Percentiles rank a stretch among this genome's conserved stretches.
Evolutionary conservation across 78 protist species (phyloP).

Genomic region (Anaeramoeba flamelloides): DNA sequence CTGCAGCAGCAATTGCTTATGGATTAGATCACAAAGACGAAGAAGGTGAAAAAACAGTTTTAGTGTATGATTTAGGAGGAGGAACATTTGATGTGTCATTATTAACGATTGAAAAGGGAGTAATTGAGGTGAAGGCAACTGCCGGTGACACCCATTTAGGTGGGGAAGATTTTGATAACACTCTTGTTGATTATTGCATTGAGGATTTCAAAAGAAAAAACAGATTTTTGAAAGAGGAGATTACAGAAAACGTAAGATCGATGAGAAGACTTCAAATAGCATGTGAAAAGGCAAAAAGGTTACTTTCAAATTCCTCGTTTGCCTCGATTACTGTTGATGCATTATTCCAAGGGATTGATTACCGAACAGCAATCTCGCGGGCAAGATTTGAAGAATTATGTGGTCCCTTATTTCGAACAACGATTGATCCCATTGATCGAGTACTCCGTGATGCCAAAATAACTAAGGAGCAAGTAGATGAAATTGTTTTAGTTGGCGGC

Average conservation of each 20-base stretch:
- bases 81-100: constrained; percentile 72
- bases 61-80: constrained; percentile 71
- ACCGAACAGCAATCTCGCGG: constrained; percentile 70
- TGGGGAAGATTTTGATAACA: constrained; percentile 71
- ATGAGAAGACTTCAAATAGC: constrained; percentile 48
- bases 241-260: constrained; percentile 20
- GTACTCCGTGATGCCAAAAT: constrained; percentile 73
- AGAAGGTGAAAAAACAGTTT: constrained; percentile 38
- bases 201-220: constrained; percentile 37
- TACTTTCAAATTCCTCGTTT: constrained; percentile 47
- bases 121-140: constrained; percentile 64
- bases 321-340: constrained; percentile 86
- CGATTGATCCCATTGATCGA: constrained; percentile 69
- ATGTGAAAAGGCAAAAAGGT: constrained; percentile 55
- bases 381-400: constrained; percentile 88
- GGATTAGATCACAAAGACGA: too few relatives aligned
- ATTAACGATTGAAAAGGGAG: constrained; percentile 45
- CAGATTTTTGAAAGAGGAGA: constrained; percentile 18
- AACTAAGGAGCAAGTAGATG: constrained; percentile 50
- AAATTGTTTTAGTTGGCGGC: constrained; percentile 94
- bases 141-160: constrained; percentile 66
- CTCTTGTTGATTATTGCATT: constrained; percentile 30
- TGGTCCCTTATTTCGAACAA: constrained; percentile 67
- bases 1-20: too few relatives aligned
- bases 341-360: constrained; percentile 84